These are phyloP conservation scores for Ziziphus jujuba DNA, from an alignment of 306 rosid genomes.

Conservation along the genomic window DNA sequence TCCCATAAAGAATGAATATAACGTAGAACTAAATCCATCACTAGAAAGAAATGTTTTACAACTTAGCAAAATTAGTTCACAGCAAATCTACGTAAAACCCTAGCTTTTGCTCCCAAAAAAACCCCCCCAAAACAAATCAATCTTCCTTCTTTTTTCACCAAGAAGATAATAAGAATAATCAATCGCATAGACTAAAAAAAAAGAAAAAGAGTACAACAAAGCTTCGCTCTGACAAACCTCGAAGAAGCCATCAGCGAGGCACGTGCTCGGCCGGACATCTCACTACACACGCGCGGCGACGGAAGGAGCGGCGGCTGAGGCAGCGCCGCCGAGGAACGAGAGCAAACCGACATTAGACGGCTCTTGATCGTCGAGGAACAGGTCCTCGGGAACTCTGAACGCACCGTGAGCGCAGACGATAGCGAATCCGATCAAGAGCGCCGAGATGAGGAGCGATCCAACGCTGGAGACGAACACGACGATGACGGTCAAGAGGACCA, in stretches of 20 bases:
- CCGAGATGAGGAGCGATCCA: constrained; percentile 89
- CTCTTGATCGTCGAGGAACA: constrained; percentile 91
- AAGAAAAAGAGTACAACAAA: constrained; percentile 10
- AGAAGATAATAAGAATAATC: constrained; percentile 18
- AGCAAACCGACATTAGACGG: constrained; percentile 67
- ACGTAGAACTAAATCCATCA: neutral
- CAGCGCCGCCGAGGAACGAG: constrained; percentile 86
- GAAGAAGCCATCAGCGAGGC: neutral
- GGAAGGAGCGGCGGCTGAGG: constrained; percentile 54
- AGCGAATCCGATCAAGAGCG: constrained; percentile 66
- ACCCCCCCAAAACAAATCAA: constrained; percentile 14
- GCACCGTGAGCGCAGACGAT: constrained; percentile 80
- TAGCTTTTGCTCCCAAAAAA: neutral
- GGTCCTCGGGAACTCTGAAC: constrained; percentile 83
- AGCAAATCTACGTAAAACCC: constrained; percentile 31
- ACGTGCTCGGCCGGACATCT: constrained; percentile 29
- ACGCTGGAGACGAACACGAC: constrained; percentile 81
- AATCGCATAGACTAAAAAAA: constrained; percentile 23
- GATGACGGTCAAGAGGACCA: constrained; percentile 60
- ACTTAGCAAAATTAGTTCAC: neutral
- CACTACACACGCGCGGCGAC: constrained; percentile 55
- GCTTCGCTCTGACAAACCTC: constrained; percentile 44
- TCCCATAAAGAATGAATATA: neutral
- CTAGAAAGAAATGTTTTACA: constrained; percentile 20
- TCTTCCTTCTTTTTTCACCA: neutral